Evolutionary conservation across 768 basidiomycete genomes (phyloP).

Genomic region (Neoboletus subvelutipes): DNA sequence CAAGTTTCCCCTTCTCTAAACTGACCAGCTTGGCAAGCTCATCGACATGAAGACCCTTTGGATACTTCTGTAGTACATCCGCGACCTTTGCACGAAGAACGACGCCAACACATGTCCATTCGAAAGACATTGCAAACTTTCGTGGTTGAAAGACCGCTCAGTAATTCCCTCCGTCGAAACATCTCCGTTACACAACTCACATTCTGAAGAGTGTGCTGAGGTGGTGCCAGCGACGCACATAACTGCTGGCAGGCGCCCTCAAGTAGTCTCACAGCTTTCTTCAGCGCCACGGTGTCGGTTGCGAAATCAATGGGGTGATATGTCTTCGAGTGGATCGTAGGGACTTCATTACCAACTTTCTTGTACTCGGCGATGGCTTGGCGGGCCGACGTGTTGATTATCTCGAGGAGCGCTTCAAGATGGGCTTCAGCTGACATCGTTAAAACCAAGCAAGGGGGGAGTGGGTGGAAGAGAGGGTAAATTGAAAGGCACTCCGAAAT

Average conservation of each 20-base stretch:
- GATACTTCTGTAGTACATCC: slow-evolving; percentile 25
- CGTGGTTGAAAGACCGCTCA: not conserved
- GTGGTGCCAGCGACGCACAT: slow-evolving; percentile 27
- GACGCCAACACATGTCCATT: slow-evolving; percentile 28
- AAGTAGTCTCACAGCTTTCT: slow-evolving; percentile 28
- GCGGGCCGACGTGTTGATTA: slow-evolving; percentile 31
- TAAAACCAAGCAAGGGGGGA: not conserved
- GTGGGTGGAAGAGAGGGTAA: not conserved
- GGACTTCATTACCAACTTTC: slow-evolving; percentile 21
- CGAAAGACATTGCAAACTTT: slow-evolving; percentile 23
- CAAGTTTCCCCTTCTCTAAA: slow-evolving; percentile 30
- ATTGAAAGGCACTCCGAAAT: not conserved
- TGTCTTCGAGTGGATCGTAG: slow-evolving; percentile 23
- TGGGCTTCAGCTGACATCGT: slow-evolving; percentile 28
- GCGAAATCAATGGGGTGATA: slow-evolving; percentile 26
- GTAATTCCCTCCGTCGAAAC: not conserved
- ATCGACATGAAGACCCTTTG: slow-evolving; percentile 29
- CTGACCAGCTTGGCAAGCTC: slow-evolving; percentile 26
- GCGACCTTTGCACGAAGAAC: slow-evolving; percentile 27
- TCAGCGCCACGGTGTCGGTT: slow-evolving; percentile 19
- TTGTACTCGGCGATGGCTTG: slow-evolving; percentile 28
- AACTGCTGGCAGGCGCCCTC: slow-evolving; percentile 29
- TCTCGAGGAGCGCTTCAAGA: slow-evolving; percentile 30
- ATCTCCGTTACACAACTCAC: slow-evolving; percentile 6
- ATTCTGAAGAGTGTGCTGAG: slow-evolving; percentile 29